Evolutionary conservation across 2,329 filamentous ascomycete genomes (phyloP), one percentile per base, ranked within the genome.

Genomic region (Beauveria sp.): DNA sequence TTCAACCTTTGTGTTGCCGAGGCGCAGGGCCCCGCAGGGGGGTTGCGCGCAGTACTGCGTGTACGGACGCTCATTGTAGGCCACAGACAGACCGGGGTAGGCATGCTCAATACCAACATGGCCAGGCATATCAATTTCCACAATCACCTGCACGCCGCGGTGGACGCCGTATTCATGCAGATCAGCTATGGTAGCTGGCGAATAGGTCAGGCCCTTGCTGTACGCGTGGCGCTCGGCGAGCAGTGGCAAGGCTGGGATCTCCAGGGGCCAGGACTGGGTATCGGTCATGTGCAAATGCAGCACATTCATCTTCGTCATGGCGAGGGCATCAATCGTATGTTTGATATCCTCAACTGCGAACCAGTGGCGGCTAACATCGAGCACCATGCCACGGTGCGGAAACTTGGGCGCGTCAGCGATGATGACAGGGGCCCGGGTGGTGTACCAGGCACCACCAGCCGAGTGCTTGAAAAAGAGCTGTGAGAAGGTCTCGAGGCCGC

Each of bases 231-330:
- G 87, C 58, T 79, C 74, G 3, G 90, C 81, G 2, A 96, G 78
- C 38, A 30, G 26, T 14, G 72, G 66, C 64, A 96, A 74, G 2
- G 88, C 74, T 1, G 90, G 89, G 55, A 96, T 87, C 66, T 91
- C 90, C 26, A 96, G 78, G 0, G 91, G 91, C 88, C 91, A 96
- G 4, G 90, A 90, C 73, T 96, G 91, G 18, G 88, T 86, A 73
- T 96, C 91, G 5, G 90, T 95, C 62, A 88, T 81, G 76, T 96
- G 91, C 59, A 93, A 78, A 73, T 95, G 91, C 61, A 96, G 80
- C 6, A 86, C 81, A 75, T 95, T 95, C 79, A 95, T 82, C 77
- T 96, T 95, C 77, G 87, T 91, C 82, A 86, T 91, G 1, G 88
- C 78, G 65, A 89, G 75, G 46, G 86, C 88, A 69, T 96, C 89